Evolutionary conservation across 441 rosid genomes (phyloP), one percentile per base, ranked within the genome.

Genomic region (Lepidium campestre): DNA sequence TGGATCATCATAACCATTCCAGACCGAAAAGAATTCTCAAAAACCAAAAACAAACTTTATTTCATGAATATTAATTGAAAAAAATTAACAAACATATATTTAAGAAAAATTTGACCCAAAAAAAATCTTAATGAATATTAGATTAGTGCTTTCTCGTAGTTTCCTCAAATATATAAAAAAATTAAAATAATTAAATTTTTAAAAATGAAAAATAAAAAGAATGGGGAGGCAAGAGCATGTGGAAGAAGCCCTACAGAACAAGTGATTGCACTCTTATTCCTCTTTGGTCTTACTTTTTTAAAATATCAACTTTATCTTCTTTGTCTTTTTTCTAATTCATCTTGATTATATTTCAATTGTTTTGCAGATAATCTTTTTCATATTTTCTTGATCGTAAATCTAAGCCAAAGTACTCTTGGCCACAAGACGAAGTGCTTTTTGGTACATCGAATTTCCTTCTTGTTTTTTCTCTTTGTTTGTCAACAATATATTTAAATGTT

Each of bases 161-260:
- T 37, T 57, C 20, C 13, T 47, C 15, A 12, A 19, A 6, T 25
- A 6, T 5, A 15, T 14, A 34, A 34, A 8, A 10, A 48, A 7
- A 52, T 11, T 19, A 53, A 40, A 59, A 10, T 32, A 11, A 50
- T 31, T 5, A 49, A 8, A 1, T 46, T 46, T 6, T 23, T 1
- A 4, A 23, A 3, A 50, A 40, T 20, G 39, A 29, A 37, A 47
- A 13, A 7, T 18, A 20, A 14, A 29, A 0, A 11, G 29, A 42
- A 10, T 7, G 29, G 48, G 62, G 74, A 61, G 63, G 68, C 74
- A 70, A 53, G 8, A 23, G 37, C 74, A 70, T 70, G 74, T 62
- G 74, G 63, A 25, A 10, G 22, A 70, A 62, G 35, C 63, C 68
- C 74, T 70, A 70, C 74, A 53, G 34, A 45, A 62, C 49, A 62